Evolutionary conservation across 176 grass and related monocot species (phyloP), one percentile per base, ranked within the genome.

Genomic region (Rhynchospora breviuscula): DNA sequence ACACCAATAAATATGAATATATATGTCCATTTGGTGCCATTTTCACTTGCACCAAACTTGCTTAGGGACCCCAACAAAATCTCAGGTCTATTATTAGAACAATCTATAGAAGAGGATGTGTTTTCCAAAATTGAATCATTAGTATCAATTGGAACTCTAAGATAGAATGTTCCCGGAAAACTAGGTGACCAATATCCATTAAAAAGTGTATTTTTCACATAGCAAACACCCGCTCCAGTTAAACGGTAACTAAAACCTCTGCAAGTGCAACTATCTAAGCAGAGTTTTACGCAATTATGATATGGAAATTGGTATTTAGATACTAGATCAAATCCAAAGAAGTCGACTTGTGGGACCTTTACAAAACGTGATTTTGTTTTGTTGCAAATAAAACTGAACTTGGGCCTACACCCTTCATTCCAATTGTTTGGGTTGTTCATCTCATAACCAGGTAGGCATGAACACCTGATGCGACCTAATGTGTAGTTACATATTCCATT

Each of bases 401-500:
- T 88, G 4, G 73, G 87, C 67, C 54, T 88, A 81, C 91, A 96
- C 58, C 91, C 91, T 86, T 89, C 84, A 76, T 86, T 91, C 91
- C 93, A 96, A 23, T 93, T 86, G 40, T 59, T 79, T 48, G 67
- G 59, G 86, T 95, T 83, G 19, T 80, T 89, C 87, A 92, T 90
- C 82, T 79, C 88, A 88, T 85, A 85, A n/a, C 79, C 87, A 78
- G 87, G 90, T 43, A 81, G 86, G 33, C 92, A 94, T 83, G 49
- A 79, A 45, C 92, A 94, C 68, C 25, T 73, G 33, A 87, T 79
- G 47, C 53, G 35, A 40, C 35, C 80, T 63, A 26, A 63, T 5
- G 83, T 47, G 67, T 95, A 95, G 18, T 88, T 75, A 63, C 90
- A 92, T 33, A 92, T 81, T 14, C 86, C 93, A 81, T 95, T 88